Conservation (phyloP, 805 yeast species). For the Lipomyces mesembrius region DNA sequence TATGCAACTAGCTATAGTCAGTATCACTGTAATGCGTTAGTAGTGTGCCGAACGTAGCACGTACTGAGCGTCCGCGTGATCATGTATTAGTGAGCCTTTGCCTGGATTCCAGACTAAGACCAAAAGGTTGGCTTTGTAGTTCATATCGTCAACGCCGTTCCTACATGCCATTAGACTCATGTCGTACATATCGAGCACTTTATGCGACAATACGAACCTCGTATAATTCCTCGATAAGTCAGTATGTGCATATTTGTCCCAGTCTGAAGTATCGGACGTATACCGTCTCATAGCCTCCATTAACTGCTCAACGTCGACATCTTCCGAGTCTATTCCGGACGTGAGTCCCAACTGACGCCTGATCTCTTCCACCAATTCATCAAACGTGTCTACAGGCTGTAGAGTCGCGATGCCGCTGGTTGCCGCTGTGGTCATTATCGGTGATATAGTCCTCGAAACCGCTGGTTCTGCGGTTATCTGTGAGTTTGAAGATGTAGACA, state of each 20-base stretch:
- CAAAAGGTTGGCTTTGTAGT: conserved; percentile 69
- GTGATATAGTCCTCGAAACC: neutral
- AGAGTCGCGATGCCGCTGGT: neutral
- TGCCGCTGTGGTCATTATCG: neutral
- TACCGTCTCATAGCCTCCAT: conserved; percentile 55
- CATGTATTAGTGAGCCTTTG: conserved; percentile 66
- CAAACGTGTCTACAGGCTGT: conserved; percentile 37
- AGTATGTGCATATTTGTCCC: conserved; percentile 61
- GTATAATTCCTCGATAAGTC: conserved; percentile 60
- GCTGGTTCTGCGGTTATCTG: neutral
- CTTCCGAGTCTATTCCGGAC: conserved; percentile 50
- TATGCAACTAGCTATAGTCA: conserved; percentile 51
- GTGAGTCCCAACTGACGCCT: conserved; percentile 47
- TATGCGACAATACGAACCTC: conserved; percentile 26
- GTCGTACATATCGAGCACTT: conserved; percentile 27
- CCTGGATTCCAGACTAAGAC: conserved; percentile 75
- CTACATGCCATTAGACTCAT: conserved; percentile 41
- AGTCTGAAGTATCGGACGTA: conserved; percentile 55
- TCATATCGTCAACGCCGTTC: conserved; percentile 76
- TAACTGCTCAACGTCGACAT: conserved; percentile 58
- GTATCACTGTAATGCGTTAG: neutral
- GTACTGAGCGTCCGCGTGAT: conserved; percentile 71
- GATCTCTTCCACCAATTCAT: conserved; percentile 46
- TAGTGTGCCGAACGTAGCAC: conserved; percentile 4
- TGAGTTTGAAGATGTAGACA: neutral